Evolutionary conservation across 2,329 filamentous ascomycete species (phyloP).

Genomic region (Pseudogymnoascus destructans): DNA sequence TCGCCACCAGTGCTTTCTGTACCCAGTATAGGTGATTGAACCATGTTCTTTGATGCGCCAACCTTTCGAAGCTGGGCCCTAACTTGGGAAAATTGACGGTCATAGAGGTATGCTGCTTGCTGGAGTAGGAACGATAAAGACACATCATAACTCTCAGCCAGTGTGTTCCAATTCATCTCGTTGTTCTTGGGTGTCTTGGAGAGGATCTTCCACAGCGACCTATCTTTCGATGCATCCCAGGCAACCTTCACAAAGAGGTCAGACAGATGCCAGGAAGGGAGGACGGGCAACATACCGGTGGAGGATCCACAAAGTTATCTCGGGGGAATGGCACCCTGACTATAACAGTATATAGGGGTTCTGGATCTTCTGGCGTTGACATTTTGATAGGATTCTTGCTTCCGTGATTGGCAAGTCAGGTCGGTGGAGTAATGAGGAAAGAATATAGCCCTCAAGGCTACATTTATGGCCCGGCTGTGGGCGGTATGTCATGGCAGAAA

Average conservation of each 20-base stretch:
- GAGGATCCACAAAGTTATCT: constrained; percentile 80
- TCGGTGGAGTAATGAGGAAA: neutral
- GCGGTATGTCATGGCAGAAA: constrained; percentile 3
- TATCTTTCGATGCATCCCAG: constrained; percentile 81
- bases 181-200: constrained; percentile 65
- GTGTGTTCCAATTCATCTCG: constrained; percentile 65
- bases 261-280: neutral
- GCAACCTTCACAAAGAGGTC: constrained; percentile 45
- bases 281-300: constrained; percentile 45
- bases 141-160: constrained; percentile 51
- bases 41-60: constrained; percentile 40
- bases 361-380: constrained; percentile 10
- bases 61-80: constrained; percentile 78
- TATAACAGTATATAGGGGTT: constrained; percentile 50
- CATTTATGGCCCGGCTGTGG: neutral
- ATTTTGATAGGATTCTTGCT: constrained; percentile 20
- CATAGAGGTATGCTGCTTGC: constrained; percentile 87
- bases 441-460: constrained; percentile 8
- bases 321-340: constrained; percentile 81
- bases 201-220: constrained; percentile 78
- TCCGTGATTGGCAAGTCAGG: constrained; percentile 14
- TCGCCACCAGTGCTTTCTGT: constrained; percentile 30
- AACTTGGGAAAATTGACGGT: constrained; percentile 79
- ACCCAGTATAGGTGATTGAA: constrained; percentile 43
- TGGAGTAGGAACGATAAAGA: constrained; percentile 80